Evolutionary conservation across 2,329 filamentous ascomycete species (phyloP), one percentile per base, ranked within the genome.

Genomic region (Aureobasidium sp.): DNA sequence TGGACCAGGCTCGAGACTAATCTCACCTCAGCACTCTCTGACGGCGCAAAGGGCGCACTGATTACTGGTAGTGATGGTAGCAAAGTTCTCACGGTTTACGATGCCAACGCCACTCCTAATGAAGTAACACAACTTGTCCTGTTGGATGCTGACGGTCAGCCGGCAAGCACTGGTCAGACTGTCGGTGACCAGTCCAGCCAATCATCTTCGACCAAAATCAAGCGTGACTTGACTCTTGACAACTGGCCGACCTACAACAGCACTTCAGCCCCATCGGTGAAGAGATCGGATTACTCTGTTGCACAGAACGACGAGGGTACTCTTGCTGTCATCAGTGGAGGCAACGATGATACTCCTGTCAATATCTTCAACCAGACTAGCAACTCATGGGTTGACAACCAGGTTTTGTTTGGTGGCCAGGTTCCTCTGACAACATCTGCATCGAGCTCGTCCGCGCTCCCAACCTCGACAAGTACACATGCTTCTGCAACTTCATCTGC

Each of bases 181-280:
- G 47, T 82, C 79, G 70, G 76, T 68, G 68, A 66, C 29, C 47
- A 63, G 6, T 63, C 67, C 3, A 66, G 66, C 17, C 37, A 62
- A 7, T 64, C 68, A 17, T 67, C 67, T 15, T 66, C 73, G 47
- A 76, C 76, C 55, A 74, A 72, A 64, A 69, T 69, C 63, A 83
- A 79, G 70, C 75, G 82, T 65, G 77, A 80, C 17, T 73, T 89
- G 34, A 86, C 84, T 0, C 71, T 86, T 29, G 77, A 76, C 25
- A 78, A 86, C 68, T 95, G 90, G 85, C 91, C 92, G 1, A 70
- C 79, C 3, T 97, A 97, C 74, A 92, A 97, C 74, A 81, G 78
- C 58, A 88, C 86, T 0, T 75, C 87, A 45, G 92, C 89, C 0
- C 89, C 92, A 0, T 82, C 76, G 1, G 78, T 75, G 9, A 84